phyloP scores from a whole-genome alignment of 176 grass and related monocot species.

The Oryza nivara region DNA sequence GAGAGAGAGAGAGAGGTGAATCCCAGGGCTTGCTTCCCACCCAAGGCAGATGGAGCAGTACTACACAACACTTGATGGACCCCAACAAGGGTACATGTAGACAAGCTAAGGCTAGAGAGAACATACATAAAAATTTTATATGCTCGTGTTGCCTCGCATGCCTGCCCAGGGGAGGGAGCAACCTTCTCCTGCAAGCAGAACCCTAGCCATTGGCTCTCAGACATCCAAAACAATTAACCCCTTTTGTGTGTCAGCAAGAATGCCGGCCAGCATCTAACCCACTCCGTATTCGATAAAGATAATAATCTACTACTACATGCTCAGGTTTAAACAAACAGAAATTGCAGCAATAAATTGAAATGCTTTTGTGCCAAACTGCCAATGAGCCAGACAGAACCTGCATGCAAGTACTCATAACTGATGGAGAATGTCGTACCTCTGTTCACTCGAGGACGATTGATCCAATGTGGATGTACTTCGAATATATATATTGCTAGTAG shows the following conservation, averaged over 20 bases:
- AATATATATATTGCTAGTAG: too few species aligned
- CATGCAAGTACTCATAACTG: neutral
- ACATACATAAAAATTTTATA: slow-evolving; percentile 56
- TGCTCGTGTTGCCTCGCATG: slow-evolving; percentile 51
- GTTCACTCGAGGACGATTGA: slow-evolving; percentile 2
- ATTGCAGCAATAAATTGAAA: neutral
- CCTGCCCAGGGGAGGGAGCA: slow-evolving; percentile 46
- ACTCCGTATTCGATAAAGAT: neutral
- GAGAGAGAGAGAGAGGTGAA: slow-evolving; percentile 36
- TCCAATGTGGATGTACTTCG: neutral
- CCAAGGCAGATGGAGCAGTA: slow-evolving; percentile 92
- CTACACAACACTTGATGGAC: slow-evolving; percentile 77
- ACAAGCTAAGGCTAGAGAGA: slow-evolving; percentile 53
- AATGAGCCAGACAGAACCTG: neutral
- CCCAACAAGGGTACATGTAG: slow-evolving; percentile 54
- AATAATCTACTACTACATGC: neutral
- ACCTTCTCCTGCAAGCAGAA: slow-evolving; percentile 70
- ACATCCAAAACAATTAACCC: slow-evolving; percentile 16
- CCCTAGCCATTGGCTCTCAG: slow-evolving; percentile 3
- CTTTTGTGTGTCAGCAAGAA: neutral
- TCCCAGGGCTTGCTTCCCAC: slow-evolving; percentile 79
- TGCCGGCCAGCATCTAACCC: slow-evolving; percentile 13
- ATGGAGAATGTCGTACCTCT: neutral
- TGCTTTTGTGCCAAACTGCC: neutral
- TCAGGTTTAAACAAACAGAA: neutral